Percentiles rank a stretch among this genome's conserved stretches.
Evolutionary conservation across 805 yeast genomes (phyloP).

Genomic region (Clavispora phyllophila): DNA sequence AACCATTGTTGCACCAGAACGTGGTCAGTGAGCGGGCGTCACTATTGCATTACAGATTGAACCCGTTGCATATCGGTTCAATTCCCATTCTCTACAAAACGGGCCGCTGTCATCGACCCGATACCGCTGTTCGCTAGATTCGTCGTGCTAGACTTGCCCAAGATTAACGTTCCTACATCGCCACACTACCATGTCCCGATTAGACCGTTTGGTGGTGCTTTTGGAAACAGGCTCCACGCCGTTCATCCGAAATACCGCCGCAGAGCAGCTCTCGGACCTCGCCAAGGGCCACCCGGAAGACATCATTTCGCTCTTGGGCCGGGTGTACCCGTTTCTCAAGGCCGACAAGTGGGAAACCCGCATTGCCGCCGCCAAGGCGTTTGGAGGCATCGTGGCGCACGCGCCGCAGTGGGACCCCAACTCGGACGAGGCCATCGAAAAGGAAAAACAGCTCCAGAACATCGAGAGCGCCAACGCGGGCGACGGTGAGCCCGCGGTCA

Average conservation of each 20-base stretch:
- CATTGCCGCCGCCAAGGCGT: constrained; percentile 88
- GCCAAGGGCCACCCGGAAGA: constrained; percentile 96
- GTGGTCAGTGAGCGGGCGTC: not conserved
- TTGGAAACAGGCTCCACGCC: constrained; percentile 94
- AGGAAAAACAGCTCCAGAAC: constrained; percentile 15
- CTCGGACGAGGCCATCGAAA: constrained; percentile 25
- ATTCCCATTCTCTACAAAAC: too few species aligned
- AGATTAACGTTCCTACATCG: too few species aligned
- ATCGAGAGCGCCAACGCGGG: constrained; percentile 16
- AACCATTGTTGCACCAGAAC: not conserved
- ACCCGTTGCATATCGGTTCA: too few species aligned
- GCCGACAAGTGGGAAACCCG: constrained; percentile 94
- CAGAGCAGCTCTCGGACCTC: constrained; percentile 91
- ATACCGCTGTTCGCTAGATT: too few species aligned
- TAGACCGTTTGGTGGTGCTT: constrained; percentile 52
- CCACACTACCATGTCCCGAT: constrained; percentile 46
- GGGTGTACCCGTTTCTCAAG: constrained; percentile 85
- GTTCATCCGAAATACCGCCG: constrained; percentile 91
- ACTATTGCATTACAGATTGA: not conserved
- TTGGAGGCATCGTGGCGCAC: constrained; percentile 86
- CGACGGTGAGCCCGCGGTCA: constrained; percentile 23
- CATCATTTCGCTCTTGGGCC: constrained; percentile 68
- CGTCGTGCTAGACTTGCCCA: too few species aligned
- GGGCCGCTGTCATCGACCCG: too few species aligned
- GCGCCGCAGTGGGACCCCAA: constrained; percentile 85